Evolutionary conservation across 2,329 filamentous ascomycete genomes (phyloP).

Genomic region (Penicillium sp.): DNA sequence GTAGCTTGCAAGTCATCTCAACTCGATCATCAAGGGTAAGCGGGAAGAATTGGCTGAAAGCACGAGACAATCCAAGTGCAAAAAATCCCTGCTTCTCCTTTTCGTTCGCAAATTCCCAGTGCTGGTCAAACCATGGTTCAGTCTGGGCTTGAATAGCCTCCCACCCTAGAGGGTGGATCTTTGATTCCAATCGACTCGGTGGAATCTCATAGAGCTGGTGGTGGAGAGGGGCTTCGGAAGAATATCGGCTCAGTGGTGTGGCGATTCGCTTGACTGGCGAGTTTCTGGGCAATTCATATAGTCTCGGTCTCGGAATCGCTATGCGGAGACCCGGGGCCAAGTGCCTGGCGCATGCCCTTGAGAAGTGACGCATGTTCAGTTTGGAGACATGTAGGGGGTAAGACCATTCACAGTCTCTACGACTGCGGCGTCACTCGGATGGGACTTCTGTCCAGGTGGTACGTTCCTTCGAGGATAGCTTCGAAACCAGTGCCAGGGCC

Average conservation of each 20-base stretch:
- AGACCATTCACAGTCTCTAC: neutral
- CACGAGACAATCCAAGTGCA: constrained; percentile 16
- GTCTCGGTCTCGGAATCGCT: neutral
- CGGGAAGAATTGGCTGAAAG: constrained; percentile 16
- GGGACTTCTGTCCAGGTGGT: neutral
- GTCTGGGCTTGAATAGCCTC: constrained; percentile 13
- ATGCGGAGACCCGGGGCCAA: neutral
- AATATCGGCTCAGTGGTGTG: neutral
- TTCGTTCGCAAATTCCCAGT: constrained; percentile 17
- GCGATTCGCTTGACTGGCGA: neutral
- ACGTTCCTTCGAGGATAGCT: neutral
- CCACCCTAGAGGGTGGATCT: constrained; percentile 15
- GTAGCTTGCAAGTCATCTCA: constrained; percentile 14
- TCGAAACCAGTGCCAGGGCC: neutral
- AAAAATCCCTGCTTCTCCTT: constrained; percentile 15
- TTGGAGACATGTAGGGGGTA: neutral
- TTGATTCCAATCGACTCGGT: constrained; percentile 10
- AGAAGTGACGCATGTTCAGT: neutral
- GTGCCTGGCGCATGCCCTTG: neutral
- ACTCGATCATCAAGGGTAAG: constrained; percentile 14
- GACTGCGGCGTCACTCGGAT: neutral
- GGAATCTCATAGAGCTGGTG: constrained; percentile 1
- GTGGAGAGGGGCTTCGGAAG: neutral
- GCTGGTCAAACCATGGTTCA: constrained; percentile 15
- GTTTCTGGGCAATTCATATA: neutral